A percentile compares a stretch with the other conserved stretches of the same genome.
Evolutionary conservation across 2,329 filamentous ascomycete species (phyloP).

Genomic region (Exophiala bonariae): DNA sequence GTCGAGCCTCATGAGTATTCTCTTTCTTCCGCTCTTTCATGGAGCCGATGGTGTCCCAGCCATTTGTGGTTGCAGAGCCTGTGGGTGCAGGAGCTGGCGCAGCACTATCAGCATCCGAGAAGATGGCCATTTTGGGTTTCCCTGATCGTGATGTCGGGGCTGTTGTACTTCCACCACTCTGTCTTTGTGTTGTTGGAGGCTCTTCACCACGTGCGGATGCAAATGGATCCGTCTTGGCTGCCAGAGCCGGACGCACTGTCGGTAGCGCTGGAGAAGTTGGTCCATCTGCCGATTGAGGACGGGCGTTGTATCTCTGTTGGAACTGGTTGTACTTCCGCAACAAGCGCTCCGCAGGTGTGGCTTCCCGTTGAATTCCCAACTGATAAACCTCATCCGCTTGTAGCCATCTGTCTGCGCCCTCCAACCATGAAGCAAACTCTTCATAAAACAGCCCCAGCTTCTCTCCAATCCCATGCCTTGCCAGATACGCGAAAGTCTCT

Average conservation of each 20-base stretch:
- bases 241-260: conserved; percentile 76
- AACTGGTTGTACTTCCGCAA: conserved; percentile 92
- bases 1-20: conserved; percentile 79
- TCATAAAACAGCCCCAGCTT: conserved; percentile 90
- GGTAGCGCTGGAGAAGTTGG: conserved; percentile 87
- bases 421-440: conserved; percentile 92
- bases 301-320: conserved; percentile 71
- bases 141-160: conserved; percentile 60
- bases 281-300: conserved; percentile 60
- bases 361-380: conserved; percentile 84
- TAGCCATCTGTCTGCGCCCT: conserved; percentile 76
- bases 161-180: conserved; percentile 44
- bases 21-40: conserved; percentile 90
- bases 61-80: conserved; percentile 56
- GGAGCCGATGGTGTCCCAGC: conserved; percentile 91
- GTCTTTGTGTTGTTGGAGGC: conserved; percentile 64
- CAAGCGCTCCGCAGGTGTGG: conserved; percentile 76
- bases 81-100: conserved; percentile 57
- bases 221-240: conserved; percentile 84
- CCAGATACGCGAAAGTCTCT: conserved; percentile 88
- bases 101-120: conserved; percentile 71
- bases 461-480: conserved; percentile 85
- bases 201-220: conserved; percentile 54
- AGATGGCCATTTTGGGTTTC: conserved; percentile 84
- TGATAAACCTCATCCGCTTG: conserved; percentile 95